Base-by-base conservation (phyloP, 768 basidiomycete genomes). In the Cantharellus anzutake region DNA sequence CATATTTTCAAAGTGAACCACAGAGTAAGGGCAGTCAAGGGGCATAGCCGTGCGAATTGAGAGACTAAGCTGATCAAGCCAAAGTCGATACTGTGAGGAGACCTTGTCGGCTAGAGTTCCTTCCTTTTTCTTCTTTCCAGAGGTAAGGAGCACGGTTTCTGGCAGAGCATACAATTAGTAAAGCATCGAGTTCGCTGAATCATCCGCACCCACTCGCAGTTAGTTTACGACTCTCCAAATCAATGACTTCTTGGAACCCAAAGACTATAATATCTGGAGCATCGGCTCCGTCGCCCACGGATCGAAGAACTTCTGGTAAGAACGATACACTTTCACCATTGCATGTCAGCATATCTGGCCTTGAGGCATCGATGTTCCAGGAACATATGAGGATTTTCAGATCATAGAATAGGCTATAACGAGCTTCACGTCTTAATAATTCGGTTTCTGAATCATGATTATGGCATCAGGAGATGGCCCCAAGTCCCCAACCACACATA, bases 211-310 rank as follows among this genome's bases (percentile, higher is more conserved):
- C 56, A 77, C 76, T 77, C 4, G 94, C 94, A 1, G 85, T 83
- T 75, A 97, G 82, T 71, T 83, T 90, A 62, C 89, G 82, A 63
- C 80, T 83, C 65, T 96, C 92, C n/a, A 99, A 78, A 67, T 96
- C 91, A 62, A 99, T 89, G 42, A 97, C 78, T 71, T 98, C 94
- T 70, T 99, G 94, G 70, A 98, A 85, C 2, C 92, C 92, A 65
- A 99, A 94, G 3, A 82, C 79, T 63, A 99, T 84, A 65, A 98
- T 83, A 63, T 97, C 93, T 2, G 94, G 87, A 5, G 70, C 65
- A 7, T 86, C 81, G 7, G 14, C 52, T 37, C 11, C 52, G 35
- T 11, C 38, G 38, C 35, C 52, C 42, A 84, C 81, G 65, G 82
- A 86, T 3, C 70, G 74, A 5, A 98, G 73, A 2, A 79, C 80